Conservation (phyloP, 2,329 filamentous ascomycete genomes). For the Exophiala phaeomuriformis region DNA sequence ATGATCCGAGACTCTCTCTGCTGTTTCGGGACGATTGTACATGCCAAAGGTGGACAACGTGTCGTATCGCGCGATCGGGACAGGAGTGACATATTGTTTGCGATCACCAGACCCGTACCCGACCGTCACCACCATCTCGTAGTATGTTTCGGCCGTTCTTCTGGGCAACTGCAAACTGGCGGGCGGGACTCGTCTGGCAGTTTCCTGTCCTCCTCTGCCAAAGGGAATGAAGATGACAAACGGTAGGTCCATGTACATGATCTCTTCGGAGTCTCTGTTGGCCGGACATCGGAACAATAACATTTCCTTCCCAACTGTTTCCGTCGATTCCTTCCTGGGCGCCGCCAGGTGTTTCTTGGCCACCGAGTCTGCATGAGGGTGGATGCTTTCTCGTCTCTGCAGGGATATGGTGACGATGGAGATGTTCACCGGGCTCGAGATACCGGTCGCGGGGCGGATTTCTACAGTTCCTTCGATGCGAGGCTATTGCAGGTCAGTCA, state of each 20-base stretch:
- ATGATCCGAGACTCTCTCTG: conserved; percentile 79
- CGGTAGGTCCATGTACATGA: conserved; percentile 92
- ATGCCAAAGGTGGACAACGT: conserved; percentile 97
- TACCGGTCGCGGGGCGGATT: conserved; percentile 77
- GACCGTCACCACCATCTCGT: conserved; percentile 91
- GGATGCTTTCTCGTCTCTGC: conserved; percentile 89
- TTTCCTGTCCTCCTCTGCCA: conserved; percentile 82
- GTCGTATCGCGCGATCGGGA: conserved; percentile 88
- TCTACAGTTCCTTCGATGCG: conserved; percentile 97
- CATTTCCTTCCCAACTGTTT: conserved; percentile 93
- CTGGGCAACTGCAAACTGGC: conserved; percentile 84
- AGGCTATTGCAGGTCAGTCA: conserved; percentile 51
- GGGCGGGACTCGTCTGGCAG: conserved; percentile 80
- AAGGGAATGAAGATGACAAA: conserved; percentile 98
- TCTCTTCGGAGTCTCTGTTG: conserved; percentile 76
- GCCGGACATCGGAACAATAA: conserved; percentile 79
- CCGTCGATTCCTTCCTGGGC: conserved; percentile 80
- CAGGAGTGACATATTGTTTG: conserved; percentile 83
- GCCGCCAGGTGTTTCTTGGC: conserved; percentile 86
- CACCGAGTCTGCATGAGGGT: conserved; percentile 89
- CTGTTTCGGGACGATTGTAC: conserved; percentile 93
- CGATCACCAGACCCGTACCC: conserved; percentile 83
- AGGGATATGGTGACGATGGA: conserved; percentile 92
- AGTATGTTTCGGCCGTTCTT: conserved; percentile 92
- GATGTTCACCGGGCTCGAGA: conserved; percentile 80